A percentile compares a stretch with the other conserved stretches of the same genome.
Conservation (phyloP, 2,329 filamentous ascomycete species). For the Aspergillus unguis region DNA sequence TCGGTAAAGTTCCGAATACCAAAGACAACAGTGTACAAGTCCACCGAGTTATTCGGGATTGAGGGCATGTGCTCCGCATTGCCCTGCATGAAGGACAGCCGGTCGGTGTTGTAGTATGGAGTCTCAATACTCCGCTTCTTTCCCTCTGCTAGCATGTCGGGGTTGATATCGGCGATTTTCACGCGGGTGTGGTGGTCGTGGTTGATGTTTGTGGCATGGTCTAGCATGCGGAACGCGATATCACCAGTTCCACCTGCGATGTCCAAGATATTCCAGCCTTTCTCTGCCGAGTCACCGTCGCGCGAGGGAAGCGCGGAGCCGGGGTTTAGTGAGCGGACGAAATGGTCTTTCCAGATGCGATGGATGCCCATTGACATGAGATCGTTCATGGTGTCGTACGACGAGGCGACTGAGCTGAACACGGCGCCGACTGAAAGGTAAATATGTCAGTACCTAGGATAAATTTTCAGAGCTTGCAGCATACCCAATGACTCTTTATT, state of each 20-base stretch:
- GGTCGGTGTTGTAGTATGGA: conserved; percentile 53
- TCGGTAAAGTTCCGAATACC: conserved; percentile 97
- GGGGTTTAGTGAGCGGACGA: conserved; percentile 86
- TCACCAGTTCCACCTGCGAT: conserved; percentile 96
- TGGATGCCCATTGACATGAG: conserved; percentile 98
- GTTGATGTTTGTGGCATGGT: conserved; percentile 79
- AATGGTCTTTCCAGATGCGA: conserved; percentile 95
- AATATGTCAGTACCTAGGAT: background rate
- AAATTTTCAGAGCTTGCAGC: background rate
- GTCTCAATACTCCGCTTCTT: conserved; percentile 68
- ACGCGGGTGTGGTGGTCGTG: conserved; percentile 76
- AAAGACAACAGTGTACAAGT: conserved; percentile 96
- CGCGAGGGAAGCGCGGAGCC: conserved; percentile 53
- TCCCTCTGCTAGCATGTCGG: conserved; percentile 88
- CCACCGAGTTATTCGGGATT: conserved; percentile 69
- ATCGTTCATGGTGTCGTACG: conserved; percentile 98
- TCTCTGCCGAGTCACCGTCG: conserved; percentile 27
- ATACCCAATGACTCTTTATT: conserved; percentile 69
- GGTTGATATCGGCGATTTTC: conserved; percentile 94
- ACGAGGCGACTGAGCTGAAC: conserved; percentile 90
- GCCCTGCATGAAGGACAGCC: conserved; percentile 75
- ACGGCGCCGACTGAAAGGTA: conserved; percentile 68
- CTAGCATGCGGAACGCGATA: conserved; percentile 93
- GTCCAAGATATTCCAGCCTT: conserved; percentile 77
- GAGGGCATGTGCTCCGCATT: conserved; percentile 74